Conservation (phyloP, 495 filamentous ascomycete genomes). For the Tuber magnatum region DNA sequence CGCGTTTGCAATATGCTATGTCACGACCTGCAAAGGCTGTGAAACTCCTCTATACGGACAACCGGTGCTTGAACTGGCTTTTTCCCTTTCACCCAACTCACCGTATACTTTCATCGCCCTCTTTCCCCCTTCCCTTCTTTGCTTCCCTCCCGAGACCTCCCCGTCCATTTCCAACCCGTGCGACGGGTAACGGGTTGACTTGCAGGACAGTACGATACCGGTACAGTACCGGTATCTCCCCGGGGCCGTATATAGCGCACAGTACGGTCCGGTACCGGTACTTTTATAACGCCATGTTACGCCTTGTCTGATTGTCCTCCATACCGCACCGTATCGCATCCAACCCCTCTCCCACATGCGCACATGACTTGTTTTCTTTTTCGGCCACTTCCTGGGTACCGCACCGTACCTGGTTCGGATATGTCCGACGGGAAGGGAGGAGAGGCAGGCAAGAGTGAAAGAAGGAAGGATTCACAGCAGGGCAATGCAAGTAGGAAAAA, state of each 20-base stretch:
- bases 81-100: background rate
- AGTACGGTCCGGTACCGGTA: background rate
- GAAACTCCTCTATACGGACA: background rate
- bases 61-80: background rate
- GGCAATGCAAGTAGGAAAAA: background rate
- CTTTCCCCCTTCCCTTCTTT: background rate
- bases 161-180: background rate
- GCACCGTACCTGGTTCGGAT: background rate
- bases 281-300: background rate
- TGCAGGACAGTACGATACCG: background rate
- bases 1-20: background rate
- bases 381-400: background rate
- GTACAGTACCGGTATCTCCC: background rate
- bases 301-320: background rate
- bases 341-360: background rate
- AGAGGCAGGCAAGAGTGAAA: background rate
- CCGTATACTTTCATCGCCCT: background rate
- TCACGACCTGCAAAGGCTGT: no score
- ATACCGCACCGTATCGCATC: conserved; percentile 4
- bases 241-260: background rate
- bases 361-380: background rate
- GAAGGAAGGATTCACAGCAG: background rate
- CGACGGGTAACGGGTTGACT: background rate
- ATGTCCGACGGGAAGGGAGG: background rate
- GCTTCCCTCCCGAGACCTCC: background rate